phyloP scores from a whole-genome alignment of 2,329 filamentous ascomycete species.

The Laburnicola sp. region DNA sequence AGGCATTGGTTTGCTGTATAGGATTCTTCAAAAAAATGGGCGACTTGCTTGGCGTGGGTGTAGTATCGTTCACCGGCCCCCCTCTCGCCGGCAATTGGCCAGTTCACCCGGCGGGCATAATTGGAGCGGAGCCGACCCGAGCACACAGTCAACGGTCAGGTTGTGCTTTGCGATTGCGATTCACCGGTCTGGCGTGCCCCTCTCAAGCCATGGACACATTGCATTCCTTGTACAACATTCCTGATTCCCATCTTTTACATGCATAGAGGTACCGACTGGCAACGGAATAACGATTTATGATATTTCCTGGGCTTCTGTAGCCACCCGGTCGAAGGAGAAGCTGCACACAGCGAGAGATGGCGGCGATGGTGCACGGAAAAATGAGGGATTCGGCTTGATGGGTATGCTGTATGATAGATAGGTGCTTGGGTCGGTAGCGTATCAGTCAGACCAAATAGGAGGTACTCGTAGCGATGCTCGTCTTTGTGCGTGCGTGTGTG shows the following conservation, averaged over 20 bases:
- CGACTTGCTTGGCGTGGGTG: too few relatives aligned
- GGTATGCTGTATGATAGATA: constrained; percentile 10
- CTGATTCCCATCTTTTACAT: constrained; percentile 11
- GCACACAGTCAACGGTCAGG: not conserved
- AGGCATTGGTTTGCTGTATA: too few relatives aligned
- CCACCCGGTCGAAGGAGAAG: constrained; percentile 2
- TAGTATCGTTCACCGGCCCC: too few relatives aligned
- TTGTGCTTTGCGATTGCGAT: not conserved
- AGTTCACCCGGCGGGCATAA: too few relatives aligned
- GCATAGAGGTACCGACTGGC: constrained; percentile 25
- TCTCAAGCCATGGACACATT: not conserved
- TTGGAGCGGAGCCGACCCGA: too few relatives aligned
- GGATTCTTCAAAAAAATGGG: too few relatives aligned
- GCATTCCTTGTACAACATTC: constrained; percentile 22
- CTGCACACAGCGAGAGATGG: constrained; percentile 15
- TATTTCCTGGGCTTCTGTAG: constrained; percentile 13
- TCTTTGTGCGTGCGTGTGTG: not conserved
- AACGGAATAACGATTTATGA: constrained; percentile 29
- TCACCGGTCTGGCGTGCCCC: not conserved
- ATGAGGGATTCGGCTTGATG: constrained; percentile 7
- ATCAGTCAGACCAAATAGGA: constrained; percentile 7
- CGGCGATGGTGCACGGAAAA: constrained; percentile 11
- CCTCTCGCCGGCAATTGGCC: too few relatives aligned
- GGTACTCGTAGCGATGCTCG: not conserved
- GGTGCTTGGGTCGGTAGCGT: constrained; percentile 2